These are phyloP conservation scores for Wilhelminamyces savonicus DNA, from an alignment of 805 yeast species.

Conservation along the genomic window DNA sequence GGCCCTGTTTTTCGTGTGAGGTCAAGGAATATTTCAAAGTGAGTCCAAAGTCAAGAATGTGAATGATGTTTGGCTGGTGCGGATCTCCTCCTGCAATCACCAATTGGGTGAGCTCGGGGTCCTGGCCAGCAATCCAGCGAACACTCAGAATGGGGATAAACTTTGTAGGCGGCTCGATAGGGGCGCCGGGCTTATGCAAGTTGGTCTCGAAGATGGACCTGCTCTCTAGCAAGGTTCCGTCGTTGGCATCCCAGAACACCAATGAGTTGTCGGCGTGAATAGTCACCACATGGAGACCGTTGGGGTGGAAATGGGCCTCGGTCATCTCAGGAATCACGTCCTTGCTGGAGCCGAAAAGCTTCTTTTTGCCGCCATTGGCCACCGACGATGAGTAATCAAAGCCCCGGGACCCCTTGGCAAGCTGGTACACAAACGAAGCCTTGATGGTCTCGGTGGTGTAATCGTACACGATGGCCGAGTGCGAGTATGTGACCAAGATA, in stretches of 20 bases:
- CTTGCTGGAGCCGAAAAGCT: constrained; percentile 31
- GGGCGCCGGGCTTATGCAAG: constrained; percentile 48
- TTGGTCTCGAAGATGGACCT: constrained; percentile 62
- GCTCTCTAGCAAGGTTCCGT: constrained; percentile 69
- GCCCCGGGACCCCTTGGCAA: constrained; percentile 68
- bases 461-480: constrained; percentile 64
- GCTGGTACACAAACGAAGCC: constrained; percentile 50
- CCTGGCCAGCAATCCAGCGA: constrained; percentile 72
- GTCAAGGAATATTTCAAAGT: constrained; percentile 78
- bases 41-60: constrained; percentile 67
- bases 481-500: constrained; percentile 65
- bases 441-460: constrained; percentile 55
- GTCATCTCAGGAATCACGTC: constrained; percentile 24
- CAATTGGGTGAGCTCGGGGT: constrained; percentile 75
- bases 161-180: constrained; percentile 10
- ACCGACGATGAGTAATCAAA: constrained; percentile 23
- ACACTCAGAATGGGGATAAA: constrained; percentile 45
- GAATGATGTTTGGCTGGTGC: constrained; percentile 20
- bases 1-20: constrained; percentile 77
- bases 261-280: constrained; percentile 77
- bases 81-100: constrained; percentile 66
- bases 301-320: constrained; percentile 83
- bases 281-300: constrained; percentile 78
- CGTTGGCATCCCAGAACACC: constrained; percentile 88
- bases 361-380: constrained; percentile 35